phyloP scores from a whole-genome alignment of 495 filamentous ascomycete genomes.

The Aspergillus haitiensis region DNA sequence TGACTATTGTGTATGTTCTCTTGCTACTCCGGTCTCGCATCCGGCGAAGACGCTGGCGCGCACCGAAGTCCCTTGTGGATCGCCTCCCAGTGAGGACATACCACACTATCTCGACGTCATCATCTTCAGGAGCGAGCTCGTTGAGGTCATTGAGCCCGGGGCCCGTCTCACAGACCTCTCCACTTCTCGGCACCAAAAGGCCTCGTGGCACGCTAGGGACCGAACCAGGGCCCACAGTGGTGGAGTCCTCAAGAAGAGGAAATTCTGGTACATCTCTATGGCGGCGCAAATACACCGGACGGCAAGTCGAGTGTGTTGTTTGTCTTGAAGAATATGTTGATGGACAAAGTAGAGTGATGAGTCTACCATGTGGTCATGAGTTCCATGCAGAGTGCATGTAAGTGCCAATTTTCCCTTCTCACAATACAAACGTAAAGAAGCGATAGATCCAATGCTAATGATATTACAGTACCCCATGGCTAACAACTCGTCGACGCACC shows the following conservation, averaged over 20 bases:
- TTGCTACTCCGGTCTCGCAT: constrained; percentile 86
- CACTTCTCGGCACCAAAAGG: constrained; percentile 54
- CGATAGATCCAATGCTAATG: constrained; percentile 16
- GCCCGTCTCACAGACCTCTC: constrained; percentile 70
- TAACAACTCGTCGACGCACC: constrained; percentile 89
- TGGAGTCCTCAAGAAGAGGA: constrained; percentile 48
- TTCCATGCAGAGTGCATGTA: constrained; percentile 99
- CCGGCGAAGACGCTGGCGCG: constrained; percentile 86
- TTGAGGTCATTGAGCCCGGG: constrained; percentile 51
- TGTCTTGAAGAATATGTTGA: constrained; percentile 97
- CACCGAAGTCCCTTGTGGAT: constrained; percentile 93
- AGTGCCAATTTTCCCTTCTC: constrained; percentile 37
- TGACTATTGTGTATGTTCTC: constrained; percentile 90
- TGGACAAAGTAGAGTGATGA: constrained; percentile 94
- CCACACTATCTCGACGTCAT: constrained; percentile 70
- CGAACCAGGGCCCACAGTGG: constrained; percentile 57
- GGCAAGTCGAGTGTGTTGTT: constrained; percentile 94
- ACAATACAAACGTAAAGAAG: too few species aligned
- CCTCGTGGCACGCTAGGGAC: constrained; percentile 45
- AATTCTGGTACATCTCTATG: constrained; percentile 51
- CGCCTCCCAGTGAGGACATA: constrained; percentile 93
- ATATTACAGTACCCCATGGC: constrained; percentile 84
- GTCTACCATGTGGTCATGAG: constrained; percentile 95
- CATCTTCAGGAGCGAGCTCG: constrained; percentile 54
- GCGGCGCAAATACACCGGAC: constrained; percentile 80